Base-by-base conservation (phyloP, 768 basidiomycete species). In the Leccinum disarticulatum region DNA sequence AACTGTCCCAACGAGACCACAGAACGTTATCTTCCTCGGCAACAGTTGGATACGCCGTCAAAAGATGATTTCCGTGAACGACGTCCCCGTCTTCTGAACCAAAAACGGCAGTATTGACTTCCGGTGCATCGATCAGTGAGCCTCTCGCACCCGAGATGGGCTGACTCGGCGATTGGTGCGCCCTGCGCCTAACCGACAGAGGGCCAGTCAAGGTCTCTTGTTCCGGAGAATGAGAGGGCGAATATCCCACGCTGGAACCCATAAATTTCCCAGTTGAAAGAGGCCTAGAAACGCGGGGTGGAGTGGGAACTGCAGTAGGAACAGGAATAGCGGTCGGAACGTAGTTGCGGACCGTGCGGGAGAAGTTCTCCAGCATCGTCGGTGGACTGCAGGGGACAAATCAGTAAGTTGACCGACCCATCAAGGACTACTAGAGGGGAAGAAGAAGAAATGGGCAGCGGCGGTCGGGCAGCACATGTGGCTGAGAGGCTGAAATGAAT, bases 321-420 rank as follows among this genome's bases (percentile, higher is more conserved):
- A 84, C 78, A 14, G 80, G 74, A 54, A 83, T 81, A 8, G 80
- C 79, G 17, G 79, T 75, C 4, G 83, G 84, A 8, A 83, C 80
- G 56, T 85, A 85, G 61, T 74, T 78, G 50, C 83, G 80, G 28
- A 86, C 73, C 10, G 83, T 78, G 19, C 80, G 79, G 10, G 84
- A 81, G 61, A 86, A 75, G 25, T 75, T 76, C 69, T 83, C 81
- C 19, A 85, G 73, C 57, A 81, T 76, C 0, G 82, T 78, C 9
- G 79, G 79, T 60, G 77, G 80, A n/a, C 82, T 83, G 66, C 35
- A 61, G 52, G 22, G 15, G n/a, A 41, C 3, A 15, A 1, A 35
- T 49, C 53, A 73, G 69, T 63, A 61, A 54, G 30, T 25, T 17
- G 17, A 56, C 17, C 13, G 22, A 35, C 14, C 52, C 36, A 4